Evolutionary conservation across 1,284 basidiomycete genomes (phyloP), one percentile per base, ranked within the genome.

Genomic region (Puccinia polysora): DNA sequence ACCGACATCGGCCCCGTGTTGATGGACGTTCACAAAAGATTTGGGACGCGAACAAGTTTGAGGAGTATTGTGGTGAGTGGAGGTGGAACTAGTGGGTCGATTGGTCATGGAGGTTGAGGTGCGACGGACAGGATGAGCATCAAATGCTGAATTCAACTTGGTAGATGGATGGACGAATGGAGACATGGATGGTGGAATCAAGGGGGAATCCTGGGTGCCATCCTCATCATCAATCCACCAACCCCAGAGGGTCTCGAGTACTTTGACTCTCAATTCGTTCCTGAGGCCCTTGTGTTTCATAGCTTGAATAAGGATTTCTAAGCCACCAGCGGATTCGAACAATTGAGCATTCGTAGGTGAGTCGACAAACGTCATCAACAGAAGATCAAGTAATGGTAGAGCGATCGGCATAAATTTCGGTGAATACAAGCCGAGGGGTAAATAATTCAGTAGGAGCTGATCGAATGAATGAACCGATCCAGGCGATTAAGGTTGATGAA

Each of bases 161-260:
- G 62, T 15, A 28, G 3, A 34, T 36, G 28, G 56, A 34, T 62
- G 25, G 40, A 12, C 6, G 23, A n/a, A n/a, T n/a, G 4, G 3
- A 15, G 10, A 6, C 36, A 62, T 50, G 28, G 45, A 50, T n/a
- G 63, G 36, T 7, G 53, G 53, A n/a, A 68, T 36, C 23, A 30
- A 45, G 36, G 52, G 15, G 2, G 18, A 25, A n/a, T 55, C 30
- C 7, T 32, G 20, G 4, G 15, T 4, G 47, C 5, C 32, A 10
- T 52, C 47, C 10, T 70, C 58, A 10, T 70, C 68, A 32, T 70
- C 68, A 23, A 53, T 62, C 68, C 68, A 70, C 68, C 68, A 70
- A 47, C 40, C 68, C 68, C 68, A 70, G 52, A 70, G 56, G 14
- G 68, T 70, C 30, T 70, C 68, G 20, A 70, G 30, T 15, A 70